Percentiles rank a stretch among this genome's conserved stretches.
Evolutionary conservation across 1,284 basidiomycete species (phyloP).

Genomic region (Pascua guehoae): DNA sequence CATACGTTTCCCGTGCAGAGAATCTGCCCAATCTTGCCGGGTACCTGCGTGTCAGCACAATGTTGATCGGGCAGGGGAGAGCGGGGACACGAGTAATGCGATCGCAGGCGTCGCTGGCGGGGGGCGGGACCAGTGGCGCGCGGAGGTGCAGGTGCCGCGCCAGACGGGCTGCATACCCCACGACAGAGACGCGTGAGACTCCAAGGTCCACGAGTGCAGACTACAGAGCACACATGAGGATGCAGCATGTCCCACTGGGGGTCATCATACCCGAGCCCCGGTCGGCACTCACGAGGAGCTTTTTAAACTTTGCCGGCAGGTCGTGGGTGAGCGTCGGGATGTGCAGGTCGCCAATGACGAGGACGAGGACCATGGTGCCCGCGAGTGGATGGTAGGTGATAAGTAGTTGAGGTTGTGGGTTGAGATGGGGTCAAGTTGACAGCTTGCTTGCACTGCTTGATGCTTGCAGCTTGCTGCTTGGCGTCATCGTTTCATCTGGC

Average conservation of each 20-base stretch:
- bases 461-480: too few relatives aligned
- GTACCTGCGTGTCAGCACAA: conserved; percentile 51
- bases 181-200: too few relatives aligned
- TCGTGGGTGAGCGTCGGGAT: conserved; percentile 84
- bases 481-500: too few relatives aligned
- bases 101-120: neutral
- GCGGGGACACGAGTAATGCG: neutral
- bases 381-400: neutral
- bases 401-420: too few relatives aligned
- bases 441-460: too few relatives aligned
- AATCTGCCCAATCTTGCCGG: conserved; percentile 98
- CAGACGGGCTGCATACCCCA: neutral
- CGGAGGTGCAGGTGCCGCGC: too few relatives aligned
- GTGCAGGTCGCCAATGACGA: conserved; percentile 90
- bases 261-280: neutral
- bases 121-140: neutral
- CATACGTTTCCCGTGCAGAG: conserved; percentile 97
- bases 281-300: conserved; percentile 64
- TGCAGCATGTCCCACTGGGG: neutral
- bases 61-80: neutral
- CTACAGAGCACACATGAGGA: neutral
- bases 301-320: conserved; percentile 93
- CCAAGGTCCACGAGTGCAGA: neutral
- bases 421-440: too few relatives aligned
- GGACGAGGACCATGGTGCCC: conserved; percentile 70